These are phyloP conservation scores for Eimeria acervulina DNA, from an alignment of 169 alveolate genomes.

Conservation along the genomic window DNA sequence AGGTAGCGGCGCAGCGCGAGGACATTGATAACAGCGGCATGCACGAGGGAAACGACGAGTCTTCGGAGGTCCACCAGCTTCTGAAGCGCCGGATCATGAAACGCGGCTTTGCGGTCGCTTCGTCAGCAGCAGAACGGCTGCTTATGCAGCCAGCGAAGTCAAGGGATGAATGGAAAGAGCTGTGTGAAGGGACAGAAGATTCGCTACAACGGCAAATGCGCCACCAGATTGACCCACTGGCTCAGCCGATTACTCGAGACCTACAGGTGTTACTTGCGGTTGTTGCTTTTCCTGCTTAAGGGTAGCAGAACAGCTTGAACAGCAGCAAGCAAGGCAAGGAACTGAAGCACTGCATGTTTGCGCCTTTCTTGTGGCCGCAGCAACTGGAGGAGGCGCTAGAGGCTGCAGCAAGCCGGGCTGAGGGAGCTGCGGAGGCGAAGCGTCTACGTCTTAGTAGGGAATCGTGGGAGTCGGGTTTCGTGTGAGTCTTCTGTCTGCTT, in stretches of 20 bases:
- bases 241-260: constrained; percentile 17
- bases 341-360: not conserved
- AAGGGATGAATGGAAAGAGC: constrained; percentile 33
- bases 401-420: constrained; percentile 48
- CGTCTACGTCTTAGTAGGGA: constrained; percentile 68
- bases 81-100: constrained; percentile 36
- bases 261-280: constrained; percentile 21
- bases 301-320: not conserved
- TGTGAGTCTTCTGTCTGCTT: constrained; percentile 12
- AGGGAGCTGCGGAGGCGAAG: constrained; percentile 66
- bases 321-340: not conserved
- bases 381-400: constrained; percentile 61
- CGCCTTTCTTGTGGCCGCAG: constrained; percentile 33
- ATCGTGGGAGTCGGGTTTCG: constrained; percentile 67
- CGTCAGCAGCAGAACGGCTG: constrained; percentile 60
- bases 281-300: not conserved
- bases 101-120: constrained; percentile 2
- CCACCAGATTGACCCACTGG: constrained; percentile 13
- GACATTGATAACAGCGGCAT: constrained; percentile 8
- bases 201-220: constrained; percentile 70
- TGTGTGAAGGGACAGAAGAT: constrained; percentile 12
- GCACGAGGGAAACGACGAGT: constrained; percentile 45
- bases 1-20: not conserved
- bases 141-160: constrained; percentile 58
- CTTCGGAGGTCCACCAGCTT: constrained; percentile 57